phyloP scores from a whole-genome alignment of 2,329 filamentous ascomycete genomes.

The Westerdykella ornata region DNA sequence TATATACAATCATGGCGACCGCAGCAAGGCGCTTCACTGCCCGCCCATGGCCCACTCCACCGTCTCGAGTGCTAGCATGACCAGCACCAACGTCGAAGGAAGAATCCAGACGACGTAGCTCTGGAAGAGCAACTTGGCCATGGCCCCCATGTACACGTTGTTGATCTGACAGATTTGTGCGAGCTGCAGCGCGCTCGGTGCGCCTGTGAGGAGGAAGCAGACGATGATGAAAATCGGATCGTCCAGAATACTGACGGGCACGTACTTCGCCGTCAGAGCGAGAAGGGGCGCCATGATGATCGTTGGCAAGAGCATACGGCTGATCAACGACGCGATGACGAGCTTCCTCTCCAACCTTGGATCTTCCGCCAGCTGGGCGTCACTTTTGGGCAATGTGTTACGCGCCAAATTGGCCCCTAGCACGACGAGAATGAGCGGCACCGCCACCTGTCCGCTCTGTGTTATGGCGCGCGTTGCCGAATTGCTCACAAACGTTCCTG shows the following conservation, averaged over 20 bases:
- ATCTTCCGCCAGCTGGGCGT: constrained; percentile 63
- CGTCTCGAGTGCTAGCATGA: constrained; percentile 86
- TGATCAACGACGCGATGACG: constrained; percentile 75
- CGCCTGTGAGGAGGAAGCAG: constrained; percentile 91
- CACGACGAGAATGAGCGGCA: constrained; percentile 91
- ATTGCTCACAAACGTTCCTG: constrained; percentile 85
- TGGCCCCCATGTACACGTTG: constrained; percentile 87
- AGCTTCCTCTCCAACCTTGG: constrained; percentile 63
- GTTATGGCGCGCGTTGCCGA: constrained; percentile 82
- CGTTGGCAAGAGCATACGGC: constrained; percentile 88
- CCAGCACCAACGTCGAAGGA: constrained; percentile 82
- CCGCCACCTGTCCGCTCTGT: constrained; percentile 83
- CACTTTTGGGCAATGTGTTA: constrained; percentile 70
- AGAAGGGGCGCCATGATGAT: constrained; percentile 87
- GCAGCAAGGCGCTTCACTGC: not conserved
- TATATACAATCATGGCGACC: too few relatives aligned
- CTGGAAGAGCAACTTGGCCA: constrained; percentile 89
- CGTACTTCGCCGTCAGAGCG: constrained; percentile 79
- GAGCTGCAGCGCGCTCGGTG: constrained; percentile 85
- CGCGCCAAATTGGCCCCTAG: constrained; percentile 89
- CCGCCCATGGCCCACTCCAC: constrained; percentile 71
- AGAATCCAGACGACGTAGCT: constrained; percentile 97
- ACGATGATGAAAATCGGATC: constrained; percentile 98
- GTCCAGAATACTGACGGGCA: constrained; percentile 88
- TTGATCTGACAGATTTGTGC: constrained; percentile 99